Evolutionary conservation across 768 basidiomycete genomes (phyloP), one percentile per base, ranked within the genome.

Genomic region (Arthromyces matolae): DNA sequence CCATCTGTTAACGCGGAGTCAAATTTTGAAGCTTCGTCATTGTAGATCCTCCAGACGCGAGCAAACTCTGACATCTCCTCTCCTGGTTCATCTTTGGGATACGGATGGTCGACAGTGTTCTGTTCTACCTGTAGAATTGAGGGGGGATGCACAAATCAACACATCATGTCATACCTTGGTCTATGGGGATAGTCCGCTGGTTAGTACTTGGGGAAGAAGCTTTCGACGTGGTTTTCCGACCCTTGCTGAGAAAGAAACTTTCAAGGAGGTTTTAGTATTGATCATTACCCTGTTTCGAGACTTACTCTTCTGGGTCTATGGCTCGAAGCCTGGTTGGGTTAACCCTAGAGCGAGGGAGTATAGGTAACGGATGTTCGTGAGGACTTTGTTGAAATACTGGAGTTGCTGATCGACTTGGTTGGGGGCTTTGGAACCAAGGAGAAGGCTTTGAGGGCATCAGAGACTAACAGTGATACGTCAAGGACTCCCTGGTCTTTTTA

Each of bases 1-100:
- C 66, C 68, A 12, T 76, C 72, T 13, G 60, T 63, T 41, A 68
- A 57, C 2, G 63, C 53, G 1, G 56, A 50, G 51, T 76, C 72
- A 13, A 62, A 56, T 39, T 63, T 70, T 8, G 57, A 47, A 4
- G 73, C 66, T 47, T 71, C 71, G 4, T 70, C 67, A n/a, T 66
- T 66, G 53, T 74, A 76, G 3, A 71, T 61, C n/a, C 63, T 60
- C 72, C 74, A 76, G 12, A 74, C 60, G 6, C 61, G 54, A 10
- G 69, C 68, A 54, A 61, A 52, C 43, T 69, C 69, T 5, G 58
- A 56, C 9, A 61, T 59, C 32, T 72, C 70, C 33, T 62, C 63
- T 8, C 69, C 71, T 12, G 55, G 56, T 47, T 67, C 68, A 44
- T 63, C 64, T 42, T 28, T 49, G 4, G 41, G 49, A 46, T 57